Conservation (phyloP, 371 early-diverging fungal species). For the Apophysomyces variabilis region DNA sequence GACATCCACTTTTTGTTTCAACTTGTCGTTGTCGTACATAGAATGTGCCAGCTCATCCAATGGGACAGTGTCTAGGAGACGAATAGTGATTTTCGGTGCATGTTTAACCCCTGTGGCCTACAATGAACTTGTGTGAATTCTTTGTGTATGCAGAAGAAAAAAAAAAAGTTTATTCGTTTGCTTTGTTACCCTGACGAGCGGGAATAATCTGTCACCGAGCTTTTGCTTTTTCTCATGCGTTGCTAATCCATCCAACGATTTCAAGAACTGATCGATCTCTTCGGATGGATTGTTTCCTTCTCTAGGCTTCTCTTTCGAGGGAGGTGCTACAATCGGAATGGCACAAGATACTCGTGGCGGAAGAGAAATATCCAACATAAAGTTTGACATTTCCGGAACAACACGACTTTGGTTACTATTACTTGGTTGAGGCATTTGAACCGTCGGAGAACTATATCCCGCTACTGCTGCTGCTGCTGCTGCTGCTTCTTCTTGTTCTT, state of each 20-base stretch:
- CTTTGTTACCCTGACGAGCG: constrained; percentile 40
- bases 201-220: constrained; percentile 47
- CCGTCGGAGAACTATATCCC: too few relatives aligned
- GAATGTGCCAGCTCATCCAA: constrained; percentile 46
- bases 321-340: constrained; percentile 25
- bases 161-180: neutral
- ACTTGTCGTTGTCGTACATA: constrained; percentile 45
- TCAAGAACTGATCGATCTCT: constrained; percentile 36
- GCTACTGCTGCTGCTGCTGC: too few relatives aligned
- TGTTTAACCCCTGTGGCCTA: constrained; percentile 21
- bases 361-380: constrained; percentile 9
- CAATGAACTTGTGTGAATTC: neutral
- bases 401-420: neutral
- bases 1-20: constrained; percentile 43
- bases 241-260: constrained; percentile 28
- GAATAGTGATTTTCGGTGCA: constrained; percentile 51
- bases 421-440: neutral
- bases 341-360: constrained; percentile 27
- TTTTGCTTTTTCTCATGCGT: constrained; percentile 42
- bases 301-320: constrained; percentile 1
- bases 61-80: constrained; percentile 52
- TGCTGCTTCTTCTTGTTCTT: constrained; percentile 11
- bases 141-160: too few relatives aligned
- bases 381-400: neutral
- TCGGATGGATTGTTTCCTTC: constrained; percentile 10